Evolutionary conservation across 257 asterid genomes (phyloP).

Genomic region (Solanum commersonii): DNA sequence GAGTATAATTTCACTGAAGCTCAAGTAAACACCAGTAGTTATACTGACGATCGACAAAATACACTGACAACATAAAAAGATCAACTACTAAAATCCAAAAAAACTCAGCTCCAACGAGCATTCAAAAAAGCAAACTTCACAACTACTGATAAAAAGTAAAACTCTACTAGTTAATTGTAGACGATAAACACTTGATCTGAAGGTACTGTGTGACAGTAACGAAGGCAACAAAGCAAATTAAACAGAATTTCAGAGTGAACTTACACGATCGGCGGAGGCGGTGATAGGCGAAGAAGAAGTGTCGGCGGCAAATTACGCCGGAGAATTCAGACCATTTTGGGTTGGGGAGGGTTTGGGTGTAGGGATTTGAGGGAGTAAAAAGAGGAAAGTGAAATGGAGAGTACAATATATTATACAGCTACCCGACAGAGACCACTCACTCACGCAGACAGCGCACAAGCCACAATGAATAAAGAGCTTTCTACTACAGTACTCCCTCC

Average conservation of each 20-base stretch:
- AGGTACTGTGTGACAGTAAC: background rate
- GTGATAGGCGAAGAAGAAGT: background rate
- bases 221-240: background rate
- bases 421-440: conserved; percentile 21
- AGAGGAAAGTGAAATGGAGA: conserved; percentile 8
- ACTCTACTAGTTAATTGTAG: background rate
- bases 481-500: background rate
- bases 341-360: background rate
- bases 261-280: background rate
- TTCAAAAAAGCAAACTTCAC: background rate
- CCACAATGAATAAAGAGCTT: background rate
- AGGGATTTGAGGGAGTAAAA: conserved; percentile 8
- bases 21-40: background rate
- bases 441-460: conserved; percentile 4
- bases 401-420: background rate
- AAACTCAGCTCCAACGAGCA: background rate
- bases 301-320: background rate
- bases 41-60: background rate
- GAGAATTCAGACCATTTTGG: background rate
- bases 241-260: background rate
- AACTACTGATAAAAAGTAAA: background rate
- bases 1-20: background rate
- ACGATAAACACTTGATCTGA: background rate
- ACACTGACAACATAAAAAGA: background rate
- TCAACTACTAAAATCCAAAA: background rate